Percentiles rank a stretch among this genome's conserved stretches.
phyloP scores from a whole-genome alignment of 2,329 filamentous ascomycete genomes.

The Trichoderma breve region DNA sequence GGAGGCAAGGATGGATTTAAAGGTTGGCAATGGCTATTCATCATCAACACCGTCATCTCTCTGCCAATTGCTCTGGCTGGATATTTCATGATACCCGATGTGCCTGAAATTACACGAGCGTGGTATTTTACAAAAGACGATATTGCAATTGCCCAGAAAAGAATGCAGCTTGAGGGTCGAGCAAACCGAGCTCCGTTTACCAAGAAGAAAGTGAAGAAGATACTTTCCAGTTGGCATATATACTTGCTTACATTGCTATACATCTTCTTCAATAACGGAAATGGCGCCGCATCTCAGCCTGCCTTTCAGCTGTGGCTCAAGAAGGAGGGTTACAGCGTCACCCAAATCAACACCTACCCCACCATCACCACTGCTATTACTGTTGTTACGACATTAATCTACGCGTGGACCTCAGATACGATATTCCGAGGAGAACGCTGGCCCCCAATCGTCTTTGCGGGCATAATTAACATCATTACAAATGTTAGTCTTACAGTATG shows the following conservation, averaged over 20 bases:
- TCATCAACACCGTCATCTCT: constrained; percentile 37
- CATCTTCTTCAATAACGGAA: constrained; percentile 63
- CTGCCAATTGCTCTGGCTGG: constrained; percentile 35
- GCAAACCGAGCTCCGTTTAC: constrained; percentile 42
- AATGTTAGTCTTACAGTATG: constrained; percentile 43
- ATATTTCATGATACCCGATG: constrained; percentile 33
- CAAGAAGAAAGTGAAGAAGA: constrained; percentile 54
- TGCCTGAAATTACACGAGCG: constrained; percentile 29
- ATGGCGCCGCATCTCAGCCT: constrained; percentile 47
- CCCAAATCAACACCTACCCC: constrained; percentile 52
- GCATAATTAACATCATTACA: constrained; percentile 42
- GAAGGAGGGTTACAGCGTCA: constrained; percentile 41
- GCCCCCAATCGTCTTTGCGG: constrained; percentile 61
- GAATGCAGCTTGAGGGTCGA: constrained; percentile 43
- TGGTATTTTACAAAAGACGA: constrained; percentile 33
- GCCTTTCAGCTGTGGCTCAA: constrained; percentile 54
- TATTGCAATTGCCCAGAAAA: constrained; percentile 29
- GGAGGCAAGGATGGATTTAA: constrained; percentile 28
- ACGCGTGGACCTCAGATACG: constrained; percentile 65
- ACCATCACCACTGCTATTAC: constrained; percentile 56
- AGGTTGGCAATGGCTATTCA: constrained; percentile 33
- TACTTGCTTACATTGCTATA: constrained; percentile 59
- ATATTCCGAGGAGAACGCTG: constrained; percentile 58
- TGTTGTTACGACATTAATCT: constrained; percentile 58
- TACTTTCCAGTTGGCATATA: constrained; percentile 64